Conservation (phyloP, 2,329 filamentous ascomycete species). For the Chrysoporthe puriensis region DNA sequence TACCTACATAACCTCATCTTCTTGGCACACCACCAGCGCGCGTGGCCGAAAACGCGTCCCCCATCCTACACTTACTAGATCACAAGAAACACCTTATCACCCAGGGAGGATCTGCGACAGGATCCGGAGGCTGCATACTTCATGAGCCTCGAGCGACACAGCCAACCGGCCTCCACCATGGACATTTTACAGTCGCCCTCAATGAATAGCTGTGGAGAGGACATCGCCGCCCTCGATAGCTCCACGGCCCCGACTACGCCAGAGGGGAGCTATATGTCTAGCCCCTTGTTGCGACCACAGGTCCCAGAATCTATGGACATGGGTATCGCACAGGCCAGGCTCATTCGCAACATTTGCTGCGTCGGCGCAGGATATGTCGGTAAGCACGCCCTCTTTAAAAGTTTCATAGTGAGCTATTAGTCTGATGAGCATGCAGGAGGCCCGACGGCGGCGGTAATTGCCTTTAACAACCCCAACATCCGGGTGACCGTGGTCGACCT, state of each 20-base stretch:
- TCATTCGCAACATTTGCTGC: slow-evolving; percentile 68
- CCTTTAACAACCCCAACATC: slow-evolving; percentile 72
- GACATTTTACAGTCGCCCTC: slow-evolving; percentile 33
- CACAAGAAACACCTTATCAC: not conserved
- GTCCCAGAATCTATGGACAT: slow-evolving; percentile 30
- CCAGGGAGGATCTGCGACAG: not conserved
- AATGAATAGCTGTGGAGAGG: slow-evolving; percentile 38
- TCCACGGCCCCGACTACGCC: slow-evolving; percentile 52
- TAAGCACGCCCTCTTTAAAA: slow-evolving; percentile 44
- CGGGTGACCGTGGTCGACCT: slow-evolving; percentile 76
- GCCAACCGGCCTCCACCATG: not conserved
- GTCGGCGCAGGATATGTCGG: slow-evolving; percentile 78
- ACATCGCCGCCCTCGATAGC: slow-evolving; percentile 36
- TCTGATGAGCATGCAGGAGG: slow-evolving; percentile 54
- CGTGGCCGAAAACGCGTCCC: not conserved
- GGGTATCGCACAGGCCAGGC: slow-evolving; percentile 27
- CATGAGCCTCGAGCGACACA: not conserved
- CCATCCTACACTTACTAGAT: not conserved
- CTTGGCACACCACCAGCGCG: not conserved
- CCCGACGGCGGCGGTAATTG: slow-evolving; percentile 75
- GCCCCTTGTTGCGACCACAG: slow-evolving; percentile 43
- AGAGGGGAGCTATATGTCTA: slow-evolving; percentile 47
- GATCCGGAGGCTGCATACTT: not conserved
- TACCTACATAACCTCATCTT: slow-evolving; percentile 1
- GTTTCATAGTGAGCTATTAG: not conserved